Conservation (phyloP, 306 rosid genomes). For the Dalbergia oliveri region DNA sequence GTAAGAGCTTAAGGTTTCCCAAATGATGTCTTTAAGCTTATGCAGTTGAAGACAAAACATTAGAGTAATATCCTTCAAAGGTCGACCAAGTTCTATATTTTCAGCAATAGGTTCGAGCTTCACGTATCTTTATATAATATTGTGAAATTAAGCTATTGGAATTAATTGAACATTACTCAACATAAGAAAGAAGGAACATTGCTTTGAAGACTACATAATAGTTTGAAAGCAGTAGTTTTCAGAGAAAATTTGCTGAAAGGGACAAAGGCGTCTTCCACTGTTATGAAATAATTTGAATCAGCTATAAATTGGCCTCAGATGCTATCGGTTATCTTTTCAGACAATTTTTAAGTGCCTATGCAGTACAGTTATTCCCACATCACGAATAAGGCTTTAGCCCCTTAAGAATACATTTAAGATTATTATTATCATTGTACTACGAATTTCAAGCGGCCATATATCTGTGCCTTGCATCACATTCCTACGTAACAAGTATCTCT, state of each 20-base stretch:
- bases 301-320: no score
- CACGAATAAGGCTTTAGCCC: conserved; percentile 15
- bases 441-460: conserved; percentile 31
- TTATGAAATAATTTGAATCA: no score
- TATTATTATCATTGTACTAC: conserved; percentile 4
- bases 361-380: conserved; percentile 4
- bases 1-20: conserved; percentile 6
- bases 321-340: not conserved
- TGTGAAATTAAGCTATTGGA: conserved; percentile 3
- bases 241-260: no score
- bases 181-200: not conserved
- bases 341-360: not conserved
- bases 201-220: not conserved
- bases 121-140: not conserved
- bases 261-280: no score
- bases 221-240: conserved; percentile 18
- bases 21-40: not conserved
- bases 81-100: not conserved
- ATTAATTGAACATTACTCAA: not conserved
- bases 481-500: conserved; percentile 3
- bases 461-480: conserved; percentile 4
- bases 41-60: conserved; percentile 5
- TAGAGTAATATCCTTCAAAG: not conserved
- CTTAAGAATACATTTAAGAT: not conserved
- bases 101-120: not conserved